Conservation (phyloP, 768 basidiomycete genomes). For the Hortiboletus campestris region DNA sequence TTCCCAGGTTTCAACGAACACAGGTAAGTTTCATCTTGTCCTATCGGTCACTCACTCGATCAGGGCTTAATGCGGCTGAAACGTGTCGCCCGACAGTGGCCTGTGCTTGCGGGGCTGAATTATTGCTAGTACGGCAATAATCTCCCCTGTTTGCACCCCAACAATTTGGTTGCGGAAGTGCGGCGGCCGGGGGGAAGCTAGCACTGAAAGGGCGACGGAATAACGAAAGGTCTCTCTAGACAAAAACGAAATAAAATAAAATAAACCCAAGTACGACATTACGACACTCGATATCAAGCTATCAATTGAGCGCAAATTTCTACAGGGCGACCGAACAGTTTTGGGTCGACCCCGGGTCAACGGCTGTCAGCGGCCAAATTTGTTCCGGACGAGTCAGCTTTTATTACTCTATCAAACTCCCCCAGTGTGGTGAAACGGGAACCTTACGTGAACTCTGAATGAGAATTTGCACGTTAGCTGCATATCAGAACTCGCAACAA, state of each 20-base stretch:
- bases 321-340: neutral
- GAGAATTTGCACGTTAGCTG: neutral
- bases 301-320: conserved; percentile 1
- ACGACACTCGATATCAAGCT: conserved; percentile 3
- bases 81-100: conserved; percentile 17
- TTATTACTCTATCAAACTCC: conserved; percentile 5
- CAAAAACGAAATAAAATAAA: neutral
- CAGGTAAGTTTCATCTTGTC: conserved; percentile 15
- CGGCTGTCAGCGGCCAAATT: neutral
- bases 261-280: neutral
- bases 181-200: conserved; percentile 3
- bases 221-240: neutral
- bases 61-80: conserved; percentile 26
- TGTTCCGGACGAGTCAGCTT: neutral
- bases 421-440: conserved; percentile 8
- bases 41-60: conserved; percentile 10
- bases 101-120: conserved; percentile 7
- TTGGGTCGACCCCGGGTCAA: neutral
- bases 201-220: neutral
- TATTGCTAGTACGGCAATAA: conserved; percentile 2
- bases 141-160: neutral
- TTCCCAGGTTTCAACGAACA: conserved; percentile 17
- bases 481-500: conserved; percentile 3
- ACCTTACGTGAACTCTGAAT: conserved; percentile 11
- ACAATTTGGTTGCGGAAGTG: conserved; percentile 14